phyloP scores from a whole-genome alignment of 495 filamentous ascomycete species.

The Aspergillus olivimuriae region DNA sequence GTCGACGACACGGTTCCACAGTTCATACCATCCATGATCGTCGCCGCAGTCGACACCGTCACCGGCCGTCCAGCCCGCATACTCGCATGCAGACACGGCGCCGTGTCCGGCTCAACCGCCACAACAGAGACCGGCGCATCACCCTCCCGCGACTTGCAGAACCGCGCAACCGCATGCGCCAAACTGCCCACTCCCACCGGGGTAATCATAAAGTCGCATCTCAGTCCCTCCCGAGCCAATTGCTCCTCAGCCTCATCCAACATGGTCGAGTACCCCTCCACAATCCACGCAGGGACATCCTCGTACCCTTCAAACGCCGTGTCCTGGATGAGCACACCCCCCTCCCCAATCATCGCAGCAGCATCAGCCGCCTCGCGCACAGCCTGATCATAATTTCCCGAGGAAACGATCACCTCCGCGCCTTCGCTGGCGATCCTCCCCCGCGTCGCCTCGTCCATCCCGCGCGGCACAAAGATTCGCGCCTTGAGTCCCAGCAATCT shows the following conservation, averaged over 20 bases:
- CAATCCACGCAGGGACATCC: slow-evolving; percentile 61
- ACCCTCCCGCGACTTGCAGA: slow-evolving; percentile 44
- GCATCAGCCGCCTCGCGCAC: slow-evolving; percentile 39
- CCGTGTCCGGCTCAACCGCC: slow-evolving; percentile 58
- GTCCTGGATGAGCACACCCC: slow-evolving; percentile 57
- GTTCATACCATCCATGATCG: slow-evolving; percentile 64
- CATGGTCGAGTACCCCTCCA: slow-evolving; percentile 68
- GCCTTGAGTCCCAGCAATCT: slow-evolving; percentile 43
- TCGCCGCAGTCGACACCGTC: slow-evolving; percentile 41
- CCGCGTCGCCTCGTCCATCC: slow-evolving; percentile 46
- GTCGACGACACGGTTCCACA: slow-evolving; percentile 59
- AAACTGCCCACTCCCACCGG: slow-evolving; percentile 63
- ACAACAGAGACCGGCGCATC: slow-evolving; percentile 33
- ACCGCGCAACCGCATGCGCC: slow-evolving; percentile 51
- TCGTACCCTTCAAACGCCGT: slow-evolving; percentile 56
- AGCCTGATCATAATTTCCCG: slow-evolving; percentile 56
- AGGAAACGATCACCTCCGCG: slow-evolving; percentile 42
- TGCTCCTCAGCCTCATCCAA: slow-evolving; percentile 56
- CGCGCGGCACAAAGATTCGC: slow-evolving; percentile 49
- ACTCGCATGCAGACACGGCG: slow-evolving; percentile 50
- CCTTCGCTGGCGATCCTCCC: slow-evolving; percentile 52
- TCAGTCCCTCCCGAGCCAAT: slow-evolving; percentile 23
- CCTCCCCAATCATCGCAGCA: slow-evolving; percentile 19
- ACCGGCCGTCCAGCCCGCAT: slow-evolving; percentile 38
- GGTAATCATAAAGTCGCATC: slow-evolving; percentile 39